These are phyloP conservation scores for Sarocladium brachiariae DNA, from an alignment of 2,329 filamentous ascomycete species.

Conservation along the genomic window DNA sequence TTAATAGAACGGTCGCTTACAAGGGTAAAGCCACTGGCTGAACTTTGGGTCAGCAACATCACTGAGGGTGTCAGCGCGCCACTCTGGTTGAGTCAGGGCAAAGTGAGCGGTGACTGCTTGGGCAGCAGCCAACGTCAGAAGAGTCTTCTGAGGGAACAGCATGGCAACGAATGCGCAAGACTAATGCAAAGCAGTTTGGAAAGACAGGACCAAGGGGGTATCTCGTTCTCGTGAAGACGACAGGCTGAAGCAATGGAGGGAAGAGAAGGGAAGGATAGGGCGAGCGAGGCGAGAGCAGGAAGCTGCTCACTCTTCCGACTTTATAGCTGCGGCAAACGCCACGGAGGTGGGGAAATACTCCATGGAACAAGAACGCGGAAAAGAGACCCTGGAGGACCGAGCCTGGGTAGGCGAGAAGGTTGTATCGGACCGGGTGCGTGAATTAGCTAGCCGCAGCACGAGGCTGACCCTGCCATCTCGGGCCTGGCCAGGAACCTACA, in stretches of 20 bases:
- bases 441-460: not conserved
- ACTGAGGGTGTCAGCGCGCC: constrained; percentile 41
- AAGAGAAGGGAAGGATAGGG: not conserved
- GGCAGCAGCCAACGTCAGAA: constrained; percentile 27
- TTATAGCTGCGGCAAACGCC: not conserved
- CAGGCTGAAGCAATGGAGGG: not conserved
- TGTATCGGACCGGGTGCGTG: not conserved
- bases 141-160: constrained; percentile 25
- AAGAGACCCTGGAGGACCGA: not conserved
- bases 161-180: constrained; percentile 10
- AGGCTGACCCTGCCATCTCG: constrained; percentile 1
- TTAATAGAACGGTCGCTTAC: constrained; percentile 24
- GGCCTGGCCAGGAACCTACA: not conserved
- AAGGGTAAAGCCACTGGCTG: constrained; percentile 45
- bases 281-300: not conserved
- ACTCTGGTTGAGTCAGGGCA: constrained; percentile 37
- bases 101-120: constrained; percentile 41
- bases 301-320: not conserved
- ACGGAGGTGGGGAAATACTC: not conserved
- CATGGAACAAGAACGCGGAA: not conserved
- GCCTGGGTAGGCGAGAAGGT: not conserved
- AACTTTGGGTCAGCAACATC: constrained; percentile 30
- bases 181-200: constrained; percentile 21
- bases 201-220: not conserved
- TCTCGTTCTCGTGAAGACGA: not conserved